Conservation (phyloP, 768 basidiomycete genomes). For the Bullera alba region DNA sequence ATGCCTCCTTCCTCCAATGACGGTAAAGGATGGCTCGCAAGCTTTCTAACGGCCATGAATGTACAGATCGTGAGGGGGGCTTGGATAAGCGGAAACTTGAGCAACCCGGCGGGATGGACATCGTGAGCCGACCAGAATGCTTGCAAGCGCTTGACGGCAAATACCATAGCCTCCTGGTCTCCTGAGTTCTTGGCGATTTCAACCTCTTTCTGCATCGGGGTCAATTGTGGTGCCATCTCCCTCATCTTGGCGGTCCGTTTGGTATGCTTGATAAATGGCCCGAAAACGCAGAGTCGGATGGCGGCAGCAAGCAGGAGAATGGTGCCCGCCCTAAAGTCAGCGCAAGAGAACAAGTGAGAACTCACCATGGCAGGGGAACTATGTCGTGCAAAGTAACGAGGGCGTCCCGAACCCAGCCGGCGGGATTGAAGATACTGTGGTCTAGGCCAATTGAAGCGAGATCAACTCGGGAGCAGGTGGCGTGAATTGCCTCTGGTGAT, state of each 20-base stretch:
- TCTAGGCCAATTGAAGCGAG: conserved; percentile 35
- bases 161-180: conserved; percentile 50
- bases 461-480: conserved; percentile 37
- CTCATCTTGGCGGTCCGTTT: conserved; percentile 67
- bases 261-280: conserved; percentile 53
- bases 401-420: conserved; percentile 39
- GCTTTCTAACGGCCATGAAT: conserved; percentile 71
- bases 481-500: conserved; percentile 41
- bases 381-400: conserved; percentile 32
- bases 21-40: conserved; percentile 64
- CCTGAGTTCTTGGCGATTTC: conserved; percentile 46
- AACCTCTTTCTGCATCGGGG: conserved; percentile 54
- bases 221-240: conserved; percentile 57
- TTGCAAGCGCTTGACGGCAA: conserved; percentile 51
- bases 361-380: conserved; percentile 43
- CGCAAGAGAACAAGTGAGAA: not conserved
- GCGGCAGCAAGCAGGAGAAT: conserved; percentile 36
- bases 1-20: conserved; percentile 74
- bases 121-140: conserved; percentile 60
- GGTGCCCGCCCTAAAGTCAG: conserved; percentile 34
- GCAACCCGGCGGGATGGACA: conserved; percentile 55
- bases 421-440: conserved; percentile 30
- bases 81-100: conserved; percentile 61
- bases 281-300: conserved; percentile 47
- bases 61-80: conserved; percentile 68